Evolutionary conservation across 2,329 filamentous ascomycete species (phyloP), one percentile per base, ranked within the genome.

Genomic region (Sporothrix pallida): DNA sequence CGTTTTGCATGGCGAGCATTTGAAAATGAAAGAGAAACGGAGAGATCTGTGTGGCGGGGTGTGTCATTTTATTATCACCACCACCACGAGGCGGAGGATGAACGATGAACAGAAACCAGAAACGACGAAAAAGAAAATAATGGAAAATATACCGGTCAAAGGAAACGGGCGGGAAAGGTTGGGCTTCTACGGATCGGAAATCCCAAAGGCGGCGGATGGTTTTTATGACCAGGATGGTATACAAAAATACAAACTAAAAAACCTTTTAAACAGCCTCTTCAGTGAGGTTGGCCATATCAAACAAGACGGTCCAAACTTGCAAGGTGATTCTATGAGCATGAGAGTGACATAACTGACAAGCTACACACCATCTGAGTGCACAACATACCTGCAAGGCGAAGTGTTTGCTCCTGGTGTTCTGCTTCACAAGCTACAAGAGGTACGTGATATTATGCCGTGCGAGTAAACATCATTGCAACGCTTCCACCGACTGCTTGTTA

Each of bases 1-100:
- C 31, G 8, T 44, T 17, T 65, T 46, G 60, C 60, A 46, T 46
- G 60, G 60, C 60, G 42, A 67, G 20, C 62, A 9, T 48, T 4
- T 67, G 42, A 26, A 67, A 67, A 46, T 7, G 3, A 68, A 50
- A 13, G 9, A 26, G 2, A 17, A 50, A 48, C 12, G 23, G 15
- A 26, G 37, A 20, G 52, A 20, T 37, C 46, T 6, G 46, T 23
- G 65, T 42, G 65, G 65, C 54, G 46, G 12, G 46, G 65, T 69
- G 65, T 69, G 65, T 69, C 65, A 69, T 54, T 69, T 52, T 69
- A 52, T 23, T 52, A 69, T 69, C 65, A 69, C 23, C 46, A 31
- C 23, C 63, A 37, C 65, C 65, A 50, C 26, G 46, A 50, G 15
- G 46, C 3, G 46, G 17, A 42, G 37, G 42, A 46, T 46, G 37